Base-by-base conservation (phyloP, 495 filamentous ascomycete species). In the Tricharina praecox region DNA sequence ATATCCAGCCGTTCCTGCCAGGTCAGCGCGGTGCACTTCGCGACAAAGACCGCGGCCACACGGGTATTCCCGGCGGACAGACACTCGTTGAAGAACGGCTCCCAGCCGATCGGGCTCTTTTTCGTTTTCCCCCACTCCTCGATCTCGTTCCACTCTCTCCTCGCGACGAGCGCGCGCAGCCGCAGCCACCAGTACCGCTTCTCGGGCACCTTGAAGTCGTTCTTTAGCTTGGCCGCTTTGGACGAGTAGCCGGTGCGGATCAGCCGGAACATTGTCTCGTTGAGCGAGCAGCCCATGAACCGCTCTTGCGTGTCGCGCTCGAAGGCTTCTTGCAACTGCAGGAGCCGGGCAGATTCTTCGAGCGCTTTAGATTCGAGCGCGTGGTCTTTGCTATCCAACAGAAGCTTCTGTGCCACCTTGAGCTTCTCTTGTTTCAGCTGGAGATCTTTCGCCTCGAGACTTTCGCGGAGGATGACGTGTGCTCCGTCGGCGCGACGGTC, bases 101-200 rank as follows among this genome's bases (percentile, higher is more conserved):
- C 85, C 92, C 92, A 97, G 34, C 87, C 90, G 59, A 97, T 95
- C n/a, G 90, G 82, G 38, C 78, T 83, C 58, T 87, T 92, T 40
- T 70, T 67, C 37, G 64, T 69, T 58, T 73, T 75, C 37, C 72
- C 33, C 51, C 83, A 72, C 51, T 94, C 86, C 64, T 96, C 87
- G 48, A 97, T 67, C 59, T 94, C 92, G 32, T 72, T 74, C 85
- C 86, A 96, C 59, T 93, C 81, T 32, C 90, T 75, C 60, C 80
- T 82, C 11, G 81, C 79, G 3, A 96, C 85, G 39, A 96, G 68
- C 3, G 86, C 90, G 53, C 92, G 77, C 35, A 97, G 71, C 50
- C 84, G 78, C 40, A 92, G 68, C 90, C 88, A 96, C 78, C 84
- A 86, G 53, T 73, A 79, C 8, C 83, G 80, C 63, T 81, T 86